Evolutionary conservation across 164 flowering plant genomes (phyloP), one percentile per base, ranked within the genome.

Genomic region (Warburgia ugandensis): DNA sequence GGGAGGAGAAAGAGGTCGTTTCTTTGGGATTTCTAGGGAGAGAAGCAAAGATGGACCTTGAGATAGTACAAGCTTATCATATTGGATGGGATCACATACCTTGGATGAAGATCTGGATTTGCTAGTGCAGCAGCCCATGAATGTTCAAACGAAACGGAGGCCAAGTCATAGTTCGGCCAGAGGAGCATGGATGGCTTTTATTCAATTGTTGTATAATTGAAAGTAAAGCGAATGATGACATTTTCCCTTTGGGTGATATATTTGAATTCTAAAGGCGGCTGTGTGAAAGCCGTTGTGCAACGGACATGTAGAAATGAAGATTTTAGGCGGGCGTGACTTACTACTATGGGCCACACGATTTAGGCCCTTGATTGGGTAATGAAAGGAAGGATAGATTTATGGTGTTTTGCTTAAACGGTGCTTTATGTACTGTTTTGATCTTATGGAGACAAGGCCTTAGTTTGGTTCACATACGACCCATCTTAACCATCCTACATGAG

Each of bases 261-360:
- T 39, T 39, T 39, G 43, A 39, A 39, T 12, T 39, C 23, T 10
- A 39, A 8, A 2, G 43, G 43, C 43, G 43, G 43, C 21, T 39
- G 6, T n/a, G 16, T 22, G 19, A 39, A n/a, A n/a, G n/a, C 43
- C 43, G 43, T 39, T 39, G 48, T 73, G 46, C 64, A 79, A 86
- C 50, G 95, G 83, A 56, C 59, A 45, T 63, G 40, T 77, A 32
- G n/a, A n/a, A n/a, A n/a, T n/a, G n/a, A n/a, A n/a, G n/a, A n/a
- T n/a, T n/a, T n/a, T n/a, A n/a, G n/a, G n/a, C n/a, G n/a, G n/a
- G n/a, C n/a, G n/a, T n/a, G n/a, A n/a, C n/a, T n/a, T n/a, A n/a
- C n/a, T n/a, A n/a, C n/a, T n/a, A n/a, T n/a, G n/a, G n/a, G n/a
- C n/a, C n/a, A n/a, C n/a, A n/a, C n/a, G n/a, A n/a, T n/a, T n/a